Evolutionary conservation across 2,329 filamentous ascomycete species (phyloP).

Genomic region (Incumbomyces lentus): DNA sequence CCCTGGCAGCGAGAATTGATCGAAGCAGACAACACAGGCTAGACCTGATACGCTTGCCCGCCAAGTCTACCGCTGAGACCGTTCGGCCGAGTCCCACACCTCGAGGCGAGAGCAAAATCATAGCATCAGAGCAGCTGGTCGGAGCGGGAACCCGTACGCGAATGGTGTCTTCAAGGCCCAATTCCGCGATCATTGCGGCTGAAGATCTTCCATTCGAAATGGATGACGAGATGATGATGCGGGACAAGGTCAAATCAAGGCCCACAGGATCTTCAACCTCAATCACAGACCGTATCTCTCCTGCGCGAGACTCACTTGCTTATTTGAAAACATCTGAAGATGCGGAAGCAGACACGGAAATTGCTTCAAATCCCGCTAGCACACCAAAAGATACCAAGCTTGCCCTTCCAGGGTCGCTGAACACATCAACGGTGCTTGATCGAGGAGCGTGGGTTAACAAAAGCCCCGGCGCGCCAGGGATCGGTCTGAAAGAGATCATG

Average conservation of each 20-base stretch:
- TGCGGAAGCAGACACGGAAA: neutral
- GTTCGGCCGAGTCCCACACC: neutral
- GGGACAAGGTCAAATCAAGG: neutral
- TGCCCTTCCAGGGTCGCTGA: no score
- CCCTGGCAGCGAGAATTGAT: slow-evolving; percentile 31
- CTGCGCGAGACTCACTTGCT: neutral
- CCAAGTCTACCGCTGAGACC: slow-evolving; percentile 55
- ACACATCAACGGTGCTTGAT: neutral
- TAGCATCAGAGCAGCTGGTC: neutral
- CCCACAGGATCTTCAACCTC: neutral
- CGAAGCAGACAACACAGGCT: slow-evolving; percentile 51
- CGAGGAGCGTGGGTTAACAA: slow-evolving; percentile 42
- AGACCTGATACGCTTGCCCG: slow-evolving; percentile 64
- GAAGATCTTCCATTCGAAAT: slow-evolving; percentile 85
- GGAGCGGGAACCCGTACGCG: no score
- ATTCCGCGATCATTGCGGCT: slow-evolving; percentile 51
- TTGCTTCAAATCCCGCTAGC: neutral
- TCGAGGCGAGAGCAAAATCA: neutral
- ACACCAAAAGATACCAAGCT: neutral
- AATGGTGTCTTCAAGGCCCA: slow-evolving; percentile 26
- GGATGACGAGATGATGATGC: slow-evolving; percentile 58
- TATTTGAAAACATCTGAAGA: neutral
- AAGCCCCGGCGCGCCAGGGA: slow-evolving; percentile 49
- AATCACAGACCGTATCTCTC: neutral
- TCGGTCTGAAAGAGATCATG: slow-evolving; percentile 72